A percentile compares a stretch with the other conserved stretches of the same genome.
phyloP scores from a whole-genome alignment of 140 eudicot genomes.

The Erigeron philadelphicus region DNA sequence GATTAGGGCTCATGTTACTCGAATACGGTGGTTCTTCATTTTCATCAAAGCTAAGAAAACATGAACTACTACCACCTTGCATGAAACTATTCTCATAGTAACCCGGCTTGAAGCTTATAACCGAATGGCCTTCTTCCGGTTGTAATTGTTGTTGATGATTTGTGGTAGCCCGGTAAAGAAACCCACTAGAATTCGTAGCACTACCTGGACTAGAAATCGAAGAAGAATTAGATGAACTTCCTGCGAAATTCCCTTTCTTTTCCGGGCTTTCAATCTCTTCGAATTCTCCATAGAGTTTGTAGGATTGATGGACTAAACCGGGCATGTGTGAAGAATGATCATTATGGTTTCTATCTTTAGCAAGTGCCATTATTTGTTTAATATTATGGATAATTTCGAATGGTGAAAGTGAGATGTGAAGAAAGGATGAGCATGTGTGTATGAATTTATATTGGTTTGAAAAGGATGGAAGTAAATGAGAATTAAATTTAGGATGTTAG shows the following conservation, averaged over 20 bases:
- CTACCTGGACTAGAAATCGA: slow-evolving; percentile 72
- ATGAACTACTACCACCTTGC: slow-evolving; percentile 42
- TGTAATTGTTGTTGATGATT: slow-evolving; percentile 31
- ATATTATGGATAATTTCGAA: neutral
- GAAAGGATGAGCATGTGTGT: slow-evolving; percentile 24
- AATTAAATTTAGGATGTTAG: slow-evolving; percentile 44
- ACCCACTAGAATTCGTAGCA: slow-evolving; percentile 46
- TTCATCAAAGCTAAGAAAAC: slow-evolving; percentile 67
- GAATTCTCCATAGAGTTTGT: slow-evolving; percentile 37
- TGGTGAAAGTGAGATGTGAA: slow-evolving; percentile 13
- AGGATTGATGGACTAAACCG: slow-evolving; percentile 41
- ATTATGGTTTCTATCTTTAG: slow-evolving; percentile 47
- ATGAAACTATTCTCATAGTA: slow-evolving; percentile 38
- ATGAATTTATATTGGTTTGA: slow-evolving; percentile 24
- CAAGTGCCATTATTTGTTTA: slow-evolving; percentile 50
- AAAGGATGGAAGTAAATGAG: slow-evolving; percentile 12
- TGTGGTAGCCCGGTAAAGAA: slow-evolving; percentile 25
- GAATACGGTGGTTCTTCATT: slow-evolving; percentile 34
- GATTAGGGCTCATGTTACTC: slow-evolving; percentile 26
- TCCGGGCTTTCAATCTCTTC: slow-evolving; percentile 42
- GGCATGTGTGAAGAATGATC: slow-evolving; percentile 40
- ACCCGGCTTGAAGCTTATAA: slow-evolving; percentile 57
- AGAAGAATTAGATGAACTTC: slow-evolving; percentile 51
- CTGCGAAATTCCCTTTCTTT: slow-evolving; percentile 33
- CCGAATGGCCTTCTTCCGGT: slow-evolving; percentile 58